Evolutionary conservation across 768 basidiomycete genomes (phyloP).

Genomic region (Phylloporus scabripes): DNA sequence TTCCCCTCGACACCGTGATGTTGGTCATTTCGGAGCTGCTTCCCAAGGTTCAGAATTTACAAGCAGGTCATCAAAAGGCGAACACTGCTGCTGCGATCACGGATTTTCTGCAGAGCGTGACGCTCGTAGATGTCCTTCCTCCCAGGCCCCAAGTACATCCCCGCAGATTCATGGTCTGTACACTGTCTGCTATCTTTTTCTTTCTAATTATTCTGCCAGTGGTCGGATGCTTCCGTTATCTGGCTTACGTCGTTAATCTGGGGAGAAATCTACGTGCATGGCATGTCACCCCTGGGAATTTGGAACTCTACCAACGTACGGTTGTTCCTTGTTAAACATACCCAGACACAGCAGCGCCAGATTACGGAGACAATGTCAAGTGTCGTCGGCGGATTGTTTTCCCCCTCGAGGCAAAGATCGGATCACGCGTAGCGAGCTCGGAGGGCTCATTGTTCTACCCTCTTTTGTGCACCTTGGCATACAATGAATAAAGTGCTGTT

Average conservation of each 20-base stretch:
- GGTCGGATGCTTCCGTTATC: conserved; percentile 86
- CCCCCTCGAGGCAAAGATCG: conserved; percentile 34
- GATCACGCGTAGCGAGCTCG: conserved; percentile 20
- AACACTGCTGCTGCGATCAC: conserved; percentile 65
- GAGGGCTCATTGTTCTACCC: background rate
- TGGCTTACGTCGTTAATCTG: conserved; percentile 94
- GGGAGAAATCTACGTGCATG: conserved; percentile 92
- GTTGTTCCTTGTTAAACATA: conserved; percentile 87
- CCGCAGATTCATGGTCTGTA: conserved; percentile 69
- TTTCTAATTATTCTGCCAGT: conserved; percentile 41
- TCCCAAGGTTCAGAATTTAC: conserved; percentile 79
- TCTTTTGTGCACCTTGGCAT: background rate
- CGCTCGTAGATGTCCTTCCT: conserved; percentile 70
- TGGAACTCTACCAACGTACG: conserved; percentile 90
- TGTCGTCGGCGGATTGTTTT: conserved; percentile 73
- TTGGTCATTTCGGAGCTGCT: conserved; percentile 83
- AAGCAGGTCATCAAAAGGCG: conserved; percentile 56
- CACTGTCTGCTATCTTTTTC: background rate
- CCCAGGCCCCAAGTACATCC: conserved; percentile 58
- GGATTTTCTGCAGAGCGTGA: conserved; percentile 67
- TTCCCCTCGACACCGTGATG: conserved; percentile 86
- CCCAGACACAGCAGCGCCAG: conserved; percentile 61
- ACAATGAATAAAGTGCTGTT: background rate
- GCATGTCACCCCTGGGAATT: conserved; percentile 79
- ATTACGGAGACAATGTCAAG: conserved; percentile 75